Base-by-base conservation (phyloP, 352 stramenopile genomes). In the Vaucheria bursata region DNA sequence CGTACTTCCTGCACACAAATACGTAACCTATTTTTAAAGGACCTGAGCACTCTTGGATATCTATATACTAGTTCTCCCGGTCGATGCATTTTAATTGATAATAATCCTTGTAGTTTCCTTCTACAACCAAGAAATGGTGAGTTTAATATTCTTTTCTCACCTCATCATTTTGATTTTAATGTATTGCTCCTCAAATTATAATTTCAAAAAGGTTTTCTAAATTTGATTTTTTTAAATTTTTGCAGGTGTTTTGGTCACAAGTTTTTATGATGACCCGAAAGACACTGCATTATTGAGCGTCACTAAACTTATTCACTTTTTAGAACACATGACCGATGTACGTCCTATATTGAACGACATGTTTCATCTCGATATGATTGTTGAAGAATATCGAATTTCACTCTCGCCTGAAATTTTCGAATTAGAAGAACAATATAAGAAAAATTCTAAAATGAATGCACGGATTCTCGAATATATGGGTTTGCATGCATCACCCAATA, bases 31-130 rank as follows among this genome's bases (percentile, higher is more conserved):
- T 96, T 94, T 72, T 83, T 96, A 25, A 96, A 96, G 78, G 91
- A 96, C 72, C 82, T 96, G 68, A 86, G 86, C 36, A 89, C 91
- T 2, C 87, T 96, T 32, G 78, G 78, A 5, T 36, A 71, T 31
- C 72, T 69, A 39, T 77, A 35, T 76, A 64, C 45, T 7, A 89
- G 32, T 7, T 52, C 88, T 70, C 79, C 96, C 81, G 92, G 90
- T 18, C 88, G 92, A 8, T 89, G 96, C 38, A 95, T 98, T 38
- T 86, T 98, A 0, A 93, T 98, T 49, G 95, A 98, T 85, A 98
- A 98, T 88, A 98, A 98, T 85, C 95, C 94, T 0, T 87, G 97
- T 70, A 96, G 90, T 25, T 98, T 98, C 87, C 87, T 98, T 64
- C 88, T 94, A 74, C 95, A 98, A 86, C 94, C 94, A 5, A 95